Base-by-base conservation (phyloP, 345 rosid genomes). In the Noccaea bulbosa region DNA sequence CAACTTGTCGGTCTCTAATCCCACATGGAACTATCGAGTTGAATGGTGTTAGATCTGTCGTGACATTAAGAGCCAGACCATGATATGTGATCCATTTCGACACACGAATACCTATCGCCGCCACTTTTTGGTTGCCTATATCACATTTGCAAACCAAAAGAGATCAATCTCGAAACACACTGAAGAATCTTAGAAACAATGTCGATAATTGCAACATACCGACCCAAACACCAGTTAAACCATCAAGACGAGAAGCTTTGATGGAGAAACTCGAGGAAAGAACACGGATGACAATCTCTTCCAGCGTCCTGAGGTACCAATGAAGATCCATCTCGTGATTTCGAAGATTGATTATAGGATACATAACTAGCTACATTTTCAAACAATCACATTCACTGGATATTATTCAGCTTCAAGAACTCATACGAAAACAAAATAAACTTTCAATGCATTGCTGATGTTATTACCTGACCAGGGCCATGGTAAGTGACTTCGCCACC, bases 401-500 rank as follows among this genome's bases (percentile, higher is more conserved):
- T 47, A 22, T 7, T 22, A 2, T 38, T 16, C 5, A 58, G 40
- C 46, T 49, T 44, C 32, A 73, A 37, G 12, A 54, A 34, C 6
- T 56, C 47, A 56, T 34, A 48, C 10, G 7, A 62, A 33, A 64
- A 7, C 38, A 45, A 55, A 55, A 27, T 11, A 64, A 65, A 73
- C 4, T 67, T 56, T 9, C 80, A 55, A 56, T 32, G 66, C 8
- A 16, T 37, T 64, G 34, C 6, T 57, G 46, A 27, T 2, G 30
- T 7, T n/a, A 8, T n/a, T 75, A 91, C 98, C 91, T 88, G 97
- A 24, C 92, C 98, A 74, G 98, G 97, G 1, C 97, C 97, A 61
- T 91, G 94, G 77, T 91, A 88, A 10, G 98, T 91, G 78, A 88
- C 92, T 72, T 87, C 97, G 10, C 98, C 98, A 38, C 96, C 97